These are phyloP conservation scores for Exutisphaerella laricina DNA, from an alignment of 2,329 filamentous ascomycete genomes.

Conservation along the genomic window DNA sequence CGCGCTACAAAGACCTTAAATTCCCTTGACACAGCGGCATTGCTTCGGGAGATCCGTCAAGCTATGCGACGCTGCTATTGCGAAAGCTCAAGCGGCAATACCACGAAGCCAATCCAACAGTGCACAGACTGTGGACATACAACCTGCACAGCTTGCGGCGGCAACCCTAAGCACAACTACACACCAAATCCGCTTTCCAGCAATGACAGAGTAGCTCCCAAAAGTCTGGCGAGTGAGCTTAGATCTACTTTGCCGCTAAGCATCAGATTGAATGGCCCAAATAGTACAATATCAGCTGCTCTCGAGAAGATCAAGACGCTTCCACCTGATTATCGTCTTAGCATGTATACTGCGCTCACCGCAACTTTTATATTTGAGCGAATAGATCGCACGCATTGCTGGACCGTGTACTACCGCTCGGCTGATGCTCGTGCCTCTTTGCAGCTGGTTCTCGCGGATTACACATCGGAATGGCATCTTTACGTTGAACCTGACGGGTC, in stretches of 20 bases:
- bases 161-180: conserved; percentile 50
- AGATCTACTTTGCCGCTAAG: conserved; percentile 19
- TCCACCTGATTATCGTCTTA: not conserved
- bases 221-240: conserved; percentile 20
- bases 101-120: conserved; percentile 38
- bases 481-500: conserved; percentile 20
- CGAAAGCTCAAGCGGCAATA: conserved; percentile 45
- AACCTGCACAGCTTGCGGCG: conserved; percentile 49
- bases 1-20: no score
- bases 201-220: conserved; percentile 29
- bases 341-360: conserved; percentile 31
- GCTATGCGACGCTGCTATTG: conserved; percentile 46
- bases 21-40: conserved; percentile 7
- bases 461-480: conserved; percentile 28
- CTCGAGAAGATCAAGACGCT: not conserved
- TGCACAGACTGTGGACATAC: conserved; percentile 52
- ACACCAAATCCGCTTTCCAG: conserved; percentile 2
- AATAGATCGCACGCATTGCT: conserved; percentile 31
- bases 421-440: conserved; percentile 30
- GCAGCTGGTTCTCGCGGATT: conserved; percentile 31
- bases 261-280: no score
- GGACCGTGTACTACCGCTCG: conserved; percentile 40
- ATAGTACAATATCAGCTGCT: no score
- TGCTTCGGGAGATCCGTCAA: conserved; percentile 7
- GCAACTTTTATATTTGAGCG: conserved; percentile 34